These are phyloP conservation scores for Gnaphalium uliginosum DNA, from an alignment of 129 eudicot species.

Conservation along the genomic window DNA sequence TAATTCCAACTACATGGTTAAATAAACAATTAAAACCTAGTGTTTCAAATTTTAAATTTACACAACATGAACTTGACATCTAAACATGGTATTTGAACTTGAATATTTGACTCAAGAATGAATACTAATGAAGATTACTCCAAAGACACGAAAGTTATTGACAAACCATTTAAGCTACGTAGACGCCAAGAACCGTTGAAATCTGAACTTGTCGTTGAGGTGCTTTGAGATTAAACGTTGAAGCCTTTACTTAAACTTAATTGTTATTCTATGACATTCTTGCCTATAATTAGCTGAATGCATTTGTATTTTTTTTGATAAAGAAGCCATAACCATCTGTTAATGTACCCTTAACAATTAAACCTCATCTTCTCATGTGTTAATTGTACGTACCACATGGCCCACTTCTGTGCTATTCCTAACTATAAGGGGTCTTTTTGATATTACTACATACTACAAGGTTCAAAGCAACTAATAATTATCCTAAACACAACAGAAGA, in stretches of 20 bases:
- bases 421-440: conserved; percentile 4
- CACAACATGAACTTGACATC: neutral
- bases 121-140: no score
- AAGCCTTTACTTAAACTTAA: no score
- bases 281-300: no score
- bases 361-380: neutral
- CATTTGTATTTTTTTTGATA: neutral
- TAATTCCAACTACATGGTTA: neutral
- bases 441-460: conserved; percentile 6
- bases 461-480: neutral
- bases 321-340: no score
- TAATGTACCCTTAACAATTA: no score
- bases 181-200: neutral
- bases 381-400: neutral
- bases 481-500: conserved; percentile 8
- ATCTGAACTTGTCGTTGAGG: neutral
- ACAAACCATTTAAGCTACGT: no score
- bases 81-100: neutral
- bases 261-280: neutral
- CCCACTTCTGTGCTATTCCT: neutral
- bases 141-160: no score
- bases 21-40: neutral
- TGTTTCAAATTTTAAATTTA: neutral
- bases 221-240: neutral
- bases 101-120: neutral